Evolutionary conservation across 2,329 filamentous ascomycete species (phyloP), one percentile per base, ranked within the genome.

Genomic region (Mariannaea sp.): DNA sequence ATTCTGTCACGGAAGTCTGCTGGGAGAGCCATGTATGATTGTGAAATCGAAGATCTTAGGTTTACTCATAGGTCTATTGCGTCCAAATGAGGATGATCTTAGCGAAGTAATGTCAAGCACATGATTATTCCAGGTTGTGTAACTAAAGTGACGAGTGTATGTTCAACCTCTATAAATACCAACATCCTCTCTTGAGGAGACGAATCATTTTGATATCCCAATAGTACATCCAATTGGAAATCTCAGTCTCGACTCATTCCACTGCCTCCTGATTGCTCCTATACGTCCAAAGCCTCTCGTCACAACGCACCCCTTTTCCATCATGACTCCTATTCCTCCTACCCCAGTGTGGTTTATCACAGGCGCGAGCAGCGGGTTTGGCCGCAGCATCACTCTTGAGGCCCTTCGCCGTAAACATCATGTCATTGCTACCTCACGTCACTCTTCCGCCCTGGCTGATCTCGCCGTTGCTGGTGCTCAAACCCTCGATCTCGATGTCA

Each of bases 391-490:
- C 4, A 71, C 73, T 26, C 70, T 74, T 10, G 69, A 73, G 29
- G 73, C 72, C 32, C 73, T 79, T 39, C 61, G 63, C 2, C 69
- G 71, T 8, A 76, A 77, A 9, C 73, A 80, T 57, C 71, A 66
- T 39, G 77, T 80, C 47, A 72, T 82, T 42, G 77, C 77, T 10
- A 74, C 74, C 6, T 70, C 73, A 4, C 76, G 78, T 17, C 70
- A 67, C 35, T 52, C 67, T 2, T 49, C 56, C 2, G 65, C 42
- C 9, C 39, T 60, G 16, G 32, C 20, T 10, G 40, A 35, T 16
- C 58, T 60, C 26, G 41, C 45, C 8, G 22, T 36, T 2, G 39
- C 50, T 2, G 58, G 58, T 6, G 53, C 58, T 3, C 14, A 48
- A 5, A 14, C 36, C 16, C 46, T 59, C 5, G 38, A 45, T 19